Base-by-base conservation (phyloP, 2,329 filamentous ascomycete genomes). In the Pseudocercospora musae region DNA sequence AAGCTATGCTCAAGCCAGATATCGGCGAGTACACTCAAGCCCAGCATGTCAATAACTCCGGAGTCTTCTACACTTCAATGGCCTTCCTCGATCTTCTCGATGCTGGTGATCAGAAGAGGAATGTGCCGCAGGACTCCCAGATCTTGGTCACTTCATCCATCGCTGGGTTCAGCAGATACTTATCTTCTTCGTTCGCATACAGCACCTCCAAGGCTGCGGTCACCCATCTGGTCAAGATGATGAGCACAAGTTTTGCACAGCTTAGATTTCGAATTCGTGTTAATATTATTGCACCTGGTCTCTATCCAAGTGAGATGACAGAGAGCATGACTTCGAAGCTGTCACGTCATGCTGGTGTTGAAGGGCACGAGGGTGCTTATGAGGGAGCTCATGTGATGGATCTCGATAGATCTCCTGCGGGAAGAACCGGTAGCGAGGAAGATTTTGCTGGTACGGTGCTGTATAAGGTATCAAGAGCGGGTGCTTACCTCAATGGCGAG, bases 361-460 rank as follows among this genome's bases (percentile, higher is more conserved):
- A 60, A n/a, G 67, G 66, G 2, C 69, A 73, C 40, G 65, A 68
- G 18, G 65, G 57, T 15, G 72, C 69, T 9, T 73, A 70, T 42
- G 64, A 23, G 57, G 85, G 82, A 86, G 60, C 89, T 84, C 72
- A 82, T 82, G 15, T 86, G 80, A 71, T 73, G 70, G 55, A 63
- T 68, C 71, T 11, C 75, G 66, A 69, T 42, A 78, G 29, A 73
- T 79, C 87, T 48, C 88, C 87, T 0, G 75, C 86, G n/a, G 82
- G 82, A 44, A 79, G 87, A 50, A 80, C 84, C 64, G 88, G 88
- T 1, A 80, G 83, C 48, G 81, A 85, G 62, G 76, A 85, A 67
- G 88, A 89, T 69, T 85, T 91, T 79, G 85, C 82, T 1, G 87
- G 87, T 1, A 79, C 85, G 53, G 81, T 90, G 25, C 72, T 91